These are phyloP conservation scores for Saccharomyces hybrid DNA, from an alignment of 1,139 yeast species.

Conservation along the genomic window DNA sequence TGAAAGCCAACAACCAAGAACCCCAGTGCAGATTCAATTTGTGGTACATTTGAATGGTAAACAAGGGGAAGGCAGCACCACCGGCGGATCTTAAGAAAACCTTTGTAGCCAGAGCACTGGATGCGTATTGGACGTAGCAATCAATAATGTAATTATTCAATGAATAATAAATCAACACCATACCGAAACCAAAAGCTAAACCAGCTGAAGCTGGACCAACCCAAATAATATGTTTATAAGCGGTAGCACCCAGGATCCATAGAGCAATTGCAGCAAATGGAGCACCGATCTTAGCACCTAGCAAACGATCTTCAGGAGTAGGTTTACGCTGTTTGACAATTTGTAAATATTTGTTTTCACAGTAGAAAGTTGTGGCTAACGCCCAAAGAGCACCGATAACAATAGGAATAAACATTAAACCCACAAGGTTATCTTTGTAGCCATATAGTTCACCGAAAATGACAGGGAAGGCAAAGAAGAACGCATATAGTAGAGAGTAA, in stretches of 20 bases:
- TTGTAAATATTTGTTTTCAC: conserved; percentile 53
- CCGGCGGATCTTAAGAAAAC: conserved; percentile 76
- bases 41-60: conserved; percentile 71
- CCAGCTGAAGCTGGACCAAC: conserved; percentile 93
- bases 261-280: conserved; percentile 85
- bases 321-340: conserved; percentile 53
- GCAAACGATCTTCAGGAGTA: conserved; percentile 76
- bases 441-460: conserved; percentile 61
- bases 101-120: conserved; percentile 83
- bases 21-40: conserved; percentile 69
- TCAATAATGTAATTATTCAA: conserved; percentile 84
- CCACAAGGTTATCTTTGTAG: conserved; percentile 59
- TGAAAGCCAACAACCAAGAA: conserved; percentile 65
- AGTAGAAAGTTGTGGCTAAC: conserved; percentile 59
- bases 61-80: conserved; percentile 69
- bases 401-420: conserved; percentile 81
- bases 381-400: conserved; percentile 77
- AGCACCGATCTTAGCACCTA: conserved; percentile 86
- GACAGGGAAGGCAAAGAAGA: conserved; percentile 83
- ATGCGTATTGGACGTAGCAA: conserved; percentile 77
- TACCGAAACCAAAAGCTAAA: conserved; percentile 81
- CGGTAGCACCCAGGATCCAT: conserved; percentile 84
- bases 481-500: conserved; percentile 79
- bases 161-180: conserved; percentile 83
- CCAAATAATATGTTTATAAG: conserved; percentile 74